phyloP scores from a whole-genome alignment of 352 stramenopile species.

The Globisporangium carolinianum region DNA sequence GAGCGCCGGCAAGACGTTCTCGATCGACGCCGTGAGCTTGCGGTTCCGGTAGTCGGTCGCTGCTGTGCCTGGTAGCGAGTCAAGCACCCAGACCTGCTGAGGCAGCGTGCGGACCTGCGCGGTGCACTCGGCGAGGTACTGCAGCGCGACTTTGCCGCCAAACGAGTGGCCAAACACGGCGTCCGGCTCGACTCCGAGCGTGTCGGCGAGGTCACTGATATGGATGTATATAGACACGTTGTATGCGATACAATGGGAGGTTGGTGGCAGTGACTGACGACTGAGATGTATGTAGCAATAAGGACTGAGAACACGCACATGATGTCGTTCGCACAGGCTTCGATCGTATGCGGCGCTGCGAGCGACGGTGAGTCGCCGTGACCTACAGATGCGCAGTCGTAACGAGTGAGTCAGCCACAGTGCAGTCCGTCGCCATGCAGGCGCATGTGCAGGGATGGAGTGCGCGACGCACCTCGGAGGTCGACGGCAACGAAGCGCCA shows the following conservation, averaged over 20 bases:
- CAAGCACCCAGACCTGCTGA: constrained; percentile 62
- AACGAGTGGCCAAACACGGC: constrained; percentile 73
- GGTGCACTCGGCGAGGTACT: constrained; percentile 51
- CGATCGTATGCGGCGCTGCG: constrained; percentile 44
- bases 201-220: constrained; percentile 33
- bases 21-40: constrained; percentile 59
- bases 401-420: background rate
- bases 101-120: constrained; percentile 31
- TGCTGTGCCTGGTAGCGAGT: constrained; percentile 58
- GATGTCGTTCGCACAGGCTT: constrained; percentile 61
- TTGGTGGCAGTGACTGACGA: background rate
- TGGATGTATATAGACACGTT: background rate
- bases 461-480: constrained; percentile 35
- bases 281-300: background rate
- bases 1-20: constrained; percentile 57
- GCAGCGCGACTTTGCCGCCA: constrained; percentile 70
- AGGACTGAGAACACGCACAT: constrained; percentile 24
- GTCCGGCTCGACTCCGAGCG: constrained; percentile 49
- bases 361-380: constrained; percentile 76
- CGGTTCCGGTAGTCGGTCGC: constrained; percentile 58
- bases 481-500: constrained; percentile 66
- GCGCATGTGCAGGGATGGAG: no score
- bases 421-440: no score
- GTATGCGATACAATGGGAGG: constrained; percentile 1
- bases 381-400: constrained; percentile 18